These are phyloP conservation scores for Rosa multiflora DNA, from an alignment of 306 rosid genomes.

Conservation along the genomic window DNA sequence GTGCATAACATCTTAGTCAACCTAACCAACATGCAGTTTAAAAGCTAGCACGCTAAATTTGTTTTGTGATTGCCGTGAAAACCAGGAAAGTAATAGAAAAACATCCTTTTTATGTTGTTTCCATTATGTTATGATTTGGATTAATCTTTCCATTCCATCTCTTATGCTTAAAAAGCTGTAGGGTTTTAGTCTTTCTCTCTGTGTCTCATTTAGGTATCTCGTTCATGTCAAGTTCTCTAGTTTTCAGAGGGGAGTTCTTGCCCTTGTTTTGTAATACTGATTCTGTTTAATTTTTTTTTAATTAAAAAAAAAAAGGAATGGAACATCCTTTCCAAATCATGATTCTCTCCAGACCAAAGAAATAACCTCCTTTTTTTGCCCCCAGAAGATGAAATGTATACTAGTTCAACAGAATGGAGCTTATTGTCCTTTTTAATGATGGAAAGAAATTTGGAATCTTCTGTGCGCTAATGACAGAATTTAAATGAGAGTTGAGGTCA, in stretches of 20 bases:
- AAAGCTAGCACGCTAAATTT: background rate
- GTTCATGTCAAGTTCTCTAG: background rate
- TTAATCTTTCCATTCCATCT: background rate
- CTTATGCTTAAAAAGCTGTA: background rate
- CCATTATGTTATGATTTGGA: background rate
- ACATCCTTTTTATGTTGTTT: background rate
- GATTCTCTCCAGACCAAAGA: background rate
- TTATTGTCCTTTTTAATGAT: background rate
- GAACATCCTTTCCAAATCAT: background rate
- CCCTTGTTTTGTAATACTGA: background rate
- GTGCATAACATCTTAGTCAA: too few relatives aligned
- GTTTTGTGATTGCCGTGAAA: background rate
- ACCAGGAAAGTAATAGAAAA: background rate
- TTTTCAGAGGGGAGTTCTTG: background rate
- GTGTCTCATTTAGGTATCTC: background rate
- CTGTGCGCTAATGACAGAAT: background rate
- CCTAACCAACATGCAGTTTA: background rate
- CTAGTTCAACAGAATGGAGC: background rate
- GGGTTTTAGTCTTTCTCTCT: background rate
- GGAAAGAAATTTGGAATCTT: background rate
- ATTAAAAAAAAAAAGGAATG: background rate
- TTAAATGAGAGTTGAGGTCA: background rate
- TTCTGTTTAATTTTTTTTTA: background rate
- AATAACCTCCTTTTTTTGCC: background rate
- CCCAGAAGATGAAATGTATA: background rate